A percentile compares a stretch with the other conserved stretches of the same genome.
Conservation (phyloP, 2,329 filamentous ascomycete genomes). For the Ophiostoma quercus region DNA sequence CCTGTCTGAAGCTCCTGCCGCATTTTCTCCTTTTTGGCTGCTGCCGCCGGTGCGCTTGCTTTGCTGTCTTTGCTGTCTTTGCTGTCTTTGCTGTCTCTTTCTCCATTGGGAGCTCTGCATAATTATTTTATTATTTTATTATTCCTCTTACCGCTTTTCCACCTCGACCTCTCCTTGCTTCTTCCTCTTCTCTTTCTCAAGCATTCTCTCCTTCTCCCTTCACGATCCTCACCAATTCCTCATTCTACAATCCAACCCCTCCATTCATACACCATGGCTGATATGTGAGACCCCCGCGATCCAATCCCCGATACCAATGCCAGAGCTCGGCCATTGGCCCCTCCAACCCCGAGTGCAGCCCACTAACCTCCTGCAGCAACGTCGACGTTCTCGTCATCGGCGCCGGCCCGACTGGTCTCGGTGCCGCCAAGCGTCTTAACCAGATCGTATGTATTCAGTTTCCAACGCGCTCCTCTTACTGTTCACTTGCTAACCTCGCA, state of each 20-base stretch:
- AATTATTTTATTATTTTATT: background rate
- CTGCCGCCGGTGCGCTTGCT: background rate
- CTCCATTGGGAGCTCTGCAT: constrained; percentile 16
- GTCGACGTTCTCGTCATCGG: constrained; percentile 98
- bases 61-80: background rate
- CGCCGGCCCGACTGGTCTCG: constrained; percentile 92
- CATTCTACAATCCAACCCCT: background rate
- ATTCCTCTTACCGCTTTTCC: constrained; percentile 19
- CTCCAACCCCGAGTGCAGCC: background rate
- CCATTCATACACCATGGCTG: constrained; percentile 21
- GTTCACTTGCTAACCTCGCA: constrained; percentile 37
- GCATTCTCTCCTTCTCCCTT: constrained; percentile 6
- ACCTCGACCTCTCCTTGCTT: background rate
- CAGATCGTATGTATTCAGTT: constrained; percentile 66
- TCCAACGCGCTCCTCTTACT: too few species aligned
- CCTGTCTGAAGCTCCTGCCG: constrained; percentile 1
- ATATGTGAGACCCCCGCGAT: constrained; percentile 16
- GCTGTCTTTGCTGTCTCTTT: background rate
- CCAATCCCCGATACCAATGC: background rate
- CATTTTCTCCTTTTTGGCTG: background rate
- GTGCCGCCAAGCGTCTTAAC: constrained; percentile 95
- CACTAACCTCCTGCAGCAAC: constrained; percentile 50
- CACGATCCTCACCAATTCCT: background rate
- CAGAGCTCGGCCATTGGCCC: constrained; percentile 1
- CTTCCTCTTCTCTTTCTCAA: background rate